Evolutionary conservation across 768 basidiomycete genomes (phyloP).

Genomic region (Russula ochroleuca): DNA sequence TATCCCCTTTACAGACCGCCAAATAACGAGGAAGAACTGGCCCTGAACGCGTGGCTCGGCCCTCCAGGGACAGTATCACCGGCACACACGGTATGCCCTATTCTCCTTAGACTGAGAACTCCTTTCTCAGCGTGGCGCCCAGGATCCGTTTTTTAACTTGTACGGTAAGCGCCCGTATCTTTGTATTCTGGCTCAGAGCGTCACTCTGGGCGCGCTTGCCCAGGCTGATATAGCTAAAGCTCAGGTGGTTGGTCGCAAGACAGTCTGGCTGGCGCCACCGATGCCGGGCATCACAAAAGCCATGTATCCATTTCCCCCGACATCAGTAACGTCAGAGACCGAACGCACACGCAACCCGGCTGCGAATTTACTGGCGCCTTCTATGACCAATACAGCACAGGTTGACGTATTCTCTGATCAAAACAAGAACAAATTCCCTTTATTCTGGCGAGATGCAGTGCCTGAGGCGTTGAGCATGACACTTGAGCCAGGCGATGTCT

Average conservation of each 20-base stretch:
- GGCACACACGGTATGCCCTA: slow-evolving; percentile 73
- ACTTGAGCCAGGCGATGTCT: slow-evolving; percentile 75
- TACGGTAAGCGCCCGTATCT: slow-evolving; percentile 53
- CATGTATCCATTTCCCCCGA: slow-evolving; percentile 57
- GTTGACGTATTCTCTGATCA: slow-evolving; percentile 68
- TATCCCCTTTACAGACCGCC: slow-evolving; percentile 60
- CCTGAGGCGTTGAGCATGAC: slow-evolving; percentile 57
- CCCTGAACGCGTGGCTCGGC: slow-evolving; percentile 81
- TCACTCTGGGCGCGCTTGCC: neutral
- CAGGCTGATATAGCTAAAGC: slow-evolving; percentile 42
- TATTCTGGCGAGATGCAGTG: slow-evolving; percentile 55
- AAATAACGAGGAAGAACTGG: slow-evolving; percentile 55
- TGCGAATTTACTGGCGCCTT: slow-evolving; percentile 40
- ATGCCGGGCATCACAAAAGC: slow-evolving; percentile 48
- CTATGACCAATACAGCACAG: slow-evolving; percentile 75
- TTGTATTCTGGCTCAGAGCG: neutral
- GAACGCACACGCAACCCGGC: slow-evolving; percentile 38
- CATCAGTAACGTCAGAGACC: slow-evolving; percentile 12
- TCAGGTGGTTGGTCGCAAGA: slow-evolving; percentile 86
- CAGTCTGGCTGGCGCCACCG: slow-evolving; percentile 77
- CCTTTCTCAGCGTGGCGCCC: slow-evolving; percentile 14
- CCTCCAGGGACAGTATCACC: slow-evolving; percentile 77
- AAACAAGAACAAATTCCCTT: slow-evolving; percentile 38
- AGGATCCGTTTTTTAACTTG: slow-evolving; percentile 94
- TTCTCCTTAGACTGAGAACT: slow-evolving; percentile 8